Evolutionary conservation across 768 basidiomycete species (phyloP).

Genomic region (Amanita inopinata): DNA sequence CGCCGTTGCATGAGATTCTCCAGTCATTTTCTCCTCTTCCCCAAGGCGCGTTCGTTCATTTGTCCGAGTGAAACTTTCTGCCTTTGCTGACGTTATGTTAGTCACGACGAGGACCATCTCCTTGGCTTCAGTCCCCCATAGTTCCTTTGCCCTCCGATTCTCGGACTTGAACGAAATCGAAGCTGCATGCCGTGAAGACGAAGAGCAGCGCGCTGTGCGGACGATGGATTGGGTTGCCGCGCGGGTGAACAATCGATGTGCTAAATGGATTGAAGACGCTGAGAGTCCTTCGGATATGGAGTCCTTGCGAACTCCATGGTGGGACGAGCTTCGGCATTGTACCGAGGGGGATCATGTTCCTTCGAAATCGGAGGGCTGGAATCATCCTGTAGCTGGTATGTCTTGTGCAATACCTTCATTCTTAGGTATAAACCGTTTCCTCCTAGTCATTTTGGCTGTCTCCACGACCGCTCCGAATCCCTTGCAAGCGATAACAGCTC

Average conservation of each 20-base stretch:
- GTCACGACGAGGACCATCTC: conserved; percentile 75
- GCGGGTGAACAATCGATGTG: conserved; percentile 52
- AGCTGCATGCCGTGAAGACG: conserved; percentile 65
- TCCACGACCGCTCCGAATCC: conserved; percentile 80
- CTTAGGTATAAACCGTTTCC: conserved; percentile 4
- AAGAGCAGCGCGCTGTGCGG: conserved; percentile 67
- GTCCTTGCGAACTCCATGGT: conserved; percentile 61
- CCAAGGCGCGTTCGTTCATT: conserved; percentile 41
- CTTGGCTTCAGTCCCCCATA: conserved; percentile 58
- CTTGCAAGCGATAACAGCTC: conserved; percentile 63
- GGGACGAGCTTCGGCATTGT: conserved; percentile 76
- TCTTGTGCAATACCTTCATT: conserved; percentile 14
- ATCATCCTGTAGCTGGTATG: conserved; percentile 76
- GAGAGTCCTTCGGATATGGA: conserved; percentile 36
- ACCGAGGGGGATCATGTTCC: conserved; percentile 71
- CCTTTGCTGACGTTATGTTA: conserved; percentile 19
- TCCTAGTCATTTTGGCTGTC: conserved; percentile 67
- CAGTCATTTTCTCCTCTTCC: conserved; percentile 82
- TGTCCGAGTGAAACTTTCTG: conserved; percentile 3
- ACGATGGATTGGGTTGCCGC: conserved; percentile 83
- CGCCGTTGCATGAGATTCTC: conserved; percentile 61
- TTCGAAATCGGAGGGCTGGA: conserved; percentile 69
- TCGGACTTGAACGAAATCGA: conserved; percentile 69
- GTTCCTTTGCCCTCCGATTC: conserved; percentile 69
- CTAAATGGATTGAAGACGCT: conserved; percentile 64